Base-by-base conservation (phyloP, 129 eudicot genomes). In the Flaveria trinervia region DNA sequence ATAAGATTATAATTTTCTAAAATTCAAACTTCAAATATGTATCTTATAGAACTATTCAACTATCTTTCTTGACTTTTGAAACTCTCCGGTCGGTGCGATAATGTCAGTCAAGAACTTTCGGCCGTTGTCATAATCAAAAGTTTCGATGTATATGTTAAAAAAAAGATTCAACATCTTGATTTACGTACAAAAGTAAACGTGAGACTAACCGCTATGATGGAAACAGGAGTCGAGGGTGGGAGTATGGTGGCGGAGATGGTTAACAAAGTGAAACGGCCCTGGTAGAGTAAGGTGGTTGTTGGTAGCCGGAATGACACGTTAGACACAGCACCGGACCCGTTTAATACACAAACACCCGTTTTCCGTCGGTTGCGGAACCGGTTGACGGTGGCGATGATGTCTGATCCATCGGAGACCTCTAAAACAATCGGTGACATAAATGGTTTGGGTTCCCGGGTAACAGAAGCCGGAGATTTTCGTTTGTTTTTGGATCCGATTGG, bases 401-500 rank as follows among this genome's bases (percentile, higher is more conserved):
- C 97, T 0, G 82, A 72, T 7, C 90, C 90, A 26, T 64, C 54
- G n/a, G 89, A 57, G 3, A 89, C n/a, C 68, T 91, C 90, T 7
- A 91, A 79, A 4, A 91, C 78, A 71, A 88, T 76, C 0, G 92
- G 88, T 16, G 82, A 70, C 88, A 86, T 84, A 0, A 81, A 13
- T 7, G 86, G 79, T 22, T 85, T 85, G 60, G 87, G 43, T 13
- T 85, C 81, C 6, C 75, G 76, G 70, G 87, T 77, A 10, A 80
- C 71, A 83, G 78, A 45, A n/a, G 77, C 61, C 25, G 90, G 87
- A 1, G 92, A 85, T 59, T 82, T 86, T 16, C 84, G 88, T 56
- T 84, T 84, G 86, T 90, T 90, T 52, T 83, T 88, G 61, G 93
- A 88, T 1, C 91, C 91, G 7, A 88, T 79, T 1, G 93, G 96